Evolutionary conservation across 208 protist genomes (phyloP).

Genomic region (Crithidia fasciculata): DNA sequence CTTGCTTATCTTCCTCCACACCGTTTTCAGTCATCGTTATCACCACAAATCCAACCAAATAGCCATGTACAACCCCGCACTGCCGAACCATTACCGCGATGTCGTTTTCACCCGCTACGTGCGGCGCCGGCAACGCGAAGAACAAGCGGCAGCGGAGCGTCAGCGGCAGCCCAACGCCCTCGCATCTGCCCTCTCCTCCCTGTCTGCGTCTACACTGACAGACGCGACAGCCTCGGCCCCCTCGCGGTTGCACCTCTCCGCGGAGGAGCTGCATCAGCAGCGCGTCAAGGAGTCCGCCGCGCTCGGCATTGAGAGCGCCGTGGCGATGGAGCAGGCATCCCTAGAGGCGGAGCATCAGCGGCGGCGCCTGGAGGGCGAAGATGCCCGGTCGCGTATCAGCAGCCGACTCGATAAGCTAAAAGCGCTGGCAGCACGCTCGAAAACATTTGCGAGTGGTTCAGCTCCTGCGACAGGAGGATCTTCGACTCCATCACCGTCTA

Average conservation of each 20-base stretch:
- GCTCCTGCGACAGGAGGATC: background rate
- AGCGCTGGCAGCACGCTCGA: conserved; percentile 22
- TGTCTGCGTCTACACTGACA: background rate
- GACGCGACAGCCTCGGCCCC: background rate
- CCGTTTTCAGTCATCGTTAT: background rate
- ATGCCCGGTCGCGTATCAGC: conserved; percentile 66
- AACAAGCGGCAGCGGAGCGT: conserved; percentile 9
- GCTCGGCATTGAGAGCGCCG: conserved; percentile 67
- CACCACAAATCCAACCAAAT: background rate
- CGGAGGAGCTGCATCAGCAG: conserved; percentile 78
- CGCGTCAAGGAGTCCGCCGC: conserved; percentile 75
- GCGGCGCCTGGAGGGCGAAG: conserved; percentile 56
- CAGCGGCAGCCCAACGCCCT: conserved; percentile 35
- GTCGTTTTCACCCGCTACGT: conserved; percentile 48
- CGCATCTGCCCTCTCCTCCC: conserved; percentile 22
- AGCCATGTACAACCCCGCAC: conserved; percentile 56
- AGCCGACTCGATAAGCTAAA: conserved; percentile 65
- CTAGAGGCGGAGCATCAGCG: conserved; percentile 70
- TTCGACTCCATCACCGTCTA: background rate
- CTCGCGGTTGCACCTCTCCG: conserved; percentile 48
- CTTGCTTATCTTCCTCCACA: background rate
- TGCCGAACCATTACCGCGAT: conserved; percentile 61
- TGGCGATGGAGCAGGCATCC: conserved; percentile 68
- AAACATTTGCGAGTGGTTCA: background rate
- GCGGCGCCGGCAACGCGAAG: conserved; percentile 32